Percentiles rank a stretch among this genome's conserved stretches.
These are phyloP conservation scores for Teunomyces cretensis DNA, from an alignment of 805 yeast species.

Conservation along the genomic window DNA sequence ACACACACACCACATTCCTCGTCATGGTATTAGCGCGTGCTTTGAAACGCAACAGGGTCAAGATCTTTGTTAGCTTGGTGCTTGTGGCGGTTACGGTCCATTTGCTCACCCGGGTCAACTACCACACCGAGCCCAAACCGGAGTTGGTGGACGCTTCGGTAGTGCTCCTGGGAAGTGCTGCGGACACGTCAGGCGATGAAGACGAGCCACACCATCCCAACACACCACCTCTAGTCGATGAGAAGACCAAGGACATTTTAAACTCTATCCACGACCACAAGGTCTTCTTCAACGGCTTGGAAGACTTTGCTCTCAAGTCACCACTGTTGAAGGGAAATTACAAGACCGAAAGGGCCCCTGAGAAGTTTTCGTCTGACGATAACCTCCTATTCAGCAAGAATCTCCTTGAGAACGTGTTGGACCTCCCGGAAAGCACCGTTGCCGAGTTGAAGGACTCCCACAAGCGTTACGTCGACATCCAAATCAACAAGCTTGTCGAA, in stretches of 20 bases:
- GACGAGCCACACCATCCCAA: too few relatives aligned
- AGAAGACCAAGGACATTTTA: background rate
- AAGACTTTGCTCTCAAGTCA: constrained; percentile 34
- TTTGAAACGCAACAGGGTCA: constrained; percentile 10
- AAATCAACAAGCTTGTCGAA: constrained; percentile 27
- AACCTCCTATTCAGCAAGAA: constrained; percentile 46
- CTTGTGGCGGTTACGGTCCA: constrained; percentile 2
- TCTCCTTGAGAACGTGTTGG: constrained; percentile 45
- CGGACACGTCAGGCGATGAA: too few relatives aligned
- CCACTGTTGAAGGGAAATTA: constrained; percentile 45
- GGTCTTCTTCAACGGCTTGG: constrained; percentile 33
- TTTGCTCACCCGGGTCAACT: background rate
- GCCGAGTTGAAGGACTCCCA: constrained; percentile 39
- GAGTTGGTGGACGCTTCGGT: background rate
- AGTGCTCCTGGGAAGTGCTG: too few relatives aligned
- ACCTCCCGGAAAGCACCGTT: constrained; percentile 34
- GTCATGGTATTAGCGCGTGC: background rate
- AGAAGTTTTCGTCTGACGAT: constrained; percentile 39
- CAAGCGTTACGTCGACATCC: constrained; percentile 29
- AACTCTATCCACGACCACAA: constrained; percentile 21
- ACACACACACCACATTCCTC: background rate
- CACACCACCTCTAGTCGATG: too few relatives aligned
- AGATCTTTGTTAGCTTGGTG: constrained; percentile 5
- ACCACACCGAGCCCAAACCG: background rate
- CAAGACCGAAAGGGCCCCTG: constrained; percentile 41